phyloP scores from a whole-genome alignment of 2,329 filamentous ascomycete species.

The Davidsoniella neocaledoniae region DNA sequence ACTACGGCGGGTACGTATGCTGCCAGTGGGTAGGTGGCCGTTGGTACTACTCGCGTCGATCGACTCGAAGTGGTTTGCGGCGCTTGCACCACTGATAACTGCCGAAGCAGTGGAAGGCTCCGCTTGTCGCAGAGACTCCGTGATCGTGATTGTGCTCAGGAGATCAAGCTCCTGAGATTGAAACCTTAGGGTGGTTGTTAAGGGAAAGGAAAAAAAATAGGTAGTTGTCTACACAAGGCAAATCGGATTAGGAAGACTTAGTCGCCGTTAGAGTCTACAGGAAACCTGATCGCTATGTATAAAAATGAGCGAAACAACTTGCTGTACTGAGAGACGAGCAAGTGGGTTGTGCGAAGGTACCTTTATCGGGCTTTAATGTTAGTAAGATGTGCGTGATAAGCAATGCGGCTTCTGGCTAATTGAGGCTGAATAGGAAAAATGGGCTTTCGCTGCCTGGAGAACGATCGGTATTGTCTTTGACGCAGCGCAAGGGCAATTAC shows the following conservation, averaged over 20 bases:
- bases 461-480: too few species aligned
- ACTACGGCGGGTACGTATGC: conserved; percentile 11
- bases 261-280: not conserved
- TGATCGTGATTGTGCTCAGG: conserved; percentile 12
- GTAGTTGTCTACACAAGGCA: not conserved
- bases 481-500: too few species aligned
- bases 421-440: too few species aligned
- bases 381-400: too few species aligned
- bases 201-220: not conserved
- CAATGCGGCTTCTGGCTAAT: too few species aligned
- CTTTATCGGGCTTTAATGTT: too few species aligned
- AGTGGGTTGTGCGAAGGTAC: not conserved
- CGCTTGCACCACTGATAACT: conserved; percentile 12
- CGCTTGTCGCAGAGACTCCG: conserved; percentile 13
- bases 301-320: not conserved
- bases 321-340: not conserved
- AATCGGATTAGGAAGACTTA: not conserved
- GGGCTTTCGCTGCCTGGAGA: too few species aligned
- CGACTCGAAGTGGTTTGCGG: conserved; percentile 9
- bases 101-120: conserved; percentile 13
- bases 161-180: conserved; percentile 11
- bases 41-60: conserved; percentile 8
- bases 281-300: not conserved
- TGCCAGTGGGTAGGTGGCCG: conserved; percentile 11
- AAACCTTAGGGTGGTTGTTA: not conserved